A percentile compares a stretch with the other conserved stretches of the same genome.
Conservation (phyloP, 345 rosid species). For the Gynandropsis gynandra region DNA sequence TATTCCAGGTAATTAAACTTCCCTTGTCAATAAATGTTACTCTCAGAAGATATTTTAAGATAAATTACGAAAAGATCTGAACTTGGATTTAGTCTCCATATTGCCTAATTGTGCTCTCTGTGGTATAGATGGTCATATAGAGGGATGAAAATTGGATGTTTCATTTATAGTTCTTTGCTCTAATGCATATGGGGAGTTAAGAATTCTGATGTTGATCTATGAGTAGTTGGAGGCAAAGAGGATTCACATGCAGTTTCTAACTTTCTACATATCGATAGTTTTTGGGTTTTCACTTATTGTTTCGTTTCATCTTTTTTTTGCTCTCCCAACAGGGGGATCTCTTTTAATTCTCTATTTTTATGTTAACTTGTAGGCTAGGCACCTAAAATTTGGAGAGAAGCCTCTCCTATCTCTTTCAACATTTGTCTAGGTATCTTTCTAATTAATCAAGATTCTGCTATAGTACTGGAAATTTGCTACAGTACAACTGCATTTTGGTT, state of each 20-base stretch:
- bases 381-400: slow-evolving; percentile 85
- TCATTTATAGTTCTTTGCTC: no score
- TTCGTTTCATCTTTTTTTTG: slow-evolving; percentile 6
- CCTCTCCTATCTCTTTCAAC: slow-evolving; percentile 79
- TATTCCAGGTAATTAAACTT: slow-evolving; percentile 73
- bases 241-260: slow-evolving; percentile 7
- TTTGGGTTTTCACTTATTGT: slow-evolving; percentile 1
- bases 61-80: no score
- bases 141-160: no score
- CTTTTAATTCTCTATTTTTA: no score
- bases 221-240: slow-evolving; percentile 12
- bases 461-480: slow-evolving; percentile 6
- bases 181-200: no score
- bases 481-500: no score
- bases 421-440: slow-evolving; percentile 67
- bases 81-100: no score
- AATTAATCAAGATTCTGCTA: no score
- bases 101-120: no score
- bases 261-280: slow-evolving; percentile 4
- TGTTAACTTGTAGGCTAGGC: slow-evolving; percentile 73
- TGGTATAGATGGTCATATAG: neutral
- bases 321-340: slow-evolving; percentile 1
- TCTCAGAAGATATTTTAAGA: no score
- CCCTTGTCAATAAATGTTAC: no score
- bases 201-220: slow-evolving; percentile 5